Base-by-base conservation (phyloP, 306 rosid species). In the Benincasa hispida region DNA sequence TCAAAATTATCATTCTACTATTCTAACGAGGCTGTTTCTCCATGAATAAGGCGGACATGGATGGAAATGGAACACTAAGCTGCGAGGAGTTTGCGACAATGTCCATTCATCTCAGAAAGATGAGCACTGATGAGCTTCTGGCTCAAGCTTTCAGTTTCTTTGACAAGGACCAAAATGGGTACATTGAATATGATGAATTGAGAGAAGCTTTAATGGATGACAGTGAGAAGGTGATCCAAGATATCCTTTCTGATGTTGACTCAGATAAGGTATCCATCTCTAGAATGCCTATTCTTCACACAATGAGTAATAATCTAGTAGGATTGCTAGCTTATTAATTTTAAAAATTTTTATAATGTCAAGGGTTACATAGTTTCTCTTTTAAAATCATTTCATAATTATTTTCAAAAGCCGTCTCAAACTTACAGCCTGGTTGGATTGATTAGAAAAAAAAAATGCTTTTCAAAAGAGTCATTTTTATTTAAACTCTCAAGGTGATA, bases 151-250 rank as follows among this genome's bases (percentile, higher is more conserved):
- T 94, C 82, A 62, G 67, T 68, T 82, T 77, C 86, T 91, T 94
- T 42, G 97, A 94, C 89, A 94, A 90, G 82, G 88, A 94, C 47
- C 72, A 77, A 41, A 91, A 76, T 21, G 97, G 96, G 22, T 94
- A 74, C 74, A 87, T 94, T 60, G 98, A 94, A 87, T 90, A 89
- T 60, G 96, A 91, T n/a, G 98, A 94, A 78, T 83, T 94, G 83
- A 91, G 79, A 82, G 90, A 90, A 62, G 91, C 87, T 34, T 79
- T 94, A 77, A 76, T 91, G 56, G 89, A 89, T 48, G 94, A 90
- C 69, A 76, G 83, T 13, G 98, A 94, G 73, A 81, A 94, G 72
- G 87, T 85, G 53, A 79, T 91, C 83, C 84, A 74, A 78, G 98
- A 94, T 78, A 90, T 94, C 78, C 81, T 94, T 50, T 88, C 81